Evolutionary conservation across 768 basidiomycete species (phyloP).

Genomic region (Lentinula lateritia): DNA sequence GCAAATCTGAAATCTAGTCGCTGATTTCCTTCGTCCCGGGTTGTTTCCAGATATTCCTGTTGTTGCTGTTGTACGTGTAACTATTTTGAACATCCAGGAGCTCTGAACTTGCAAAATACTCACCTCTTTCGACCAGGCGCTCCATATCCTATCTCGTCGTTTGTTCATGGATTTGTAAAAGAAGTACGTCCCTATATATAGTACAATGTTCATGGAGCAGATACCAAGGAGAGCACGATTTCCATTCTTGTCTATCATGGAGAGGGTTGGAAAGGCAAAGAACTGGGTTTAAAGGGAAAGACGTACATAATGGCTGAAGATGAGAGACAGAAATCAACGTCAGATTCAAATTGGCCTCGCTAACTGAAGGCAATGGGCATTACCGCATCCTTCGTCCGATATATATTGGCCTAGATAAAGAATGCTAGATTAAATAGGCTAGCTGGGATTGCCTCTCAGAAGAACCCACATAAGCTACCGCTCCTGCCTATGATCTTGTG

Average conservation of each 20-base stretch:
- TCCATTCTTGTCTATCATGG: slow-evolving; percentile 46
- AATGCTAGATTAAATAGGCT: background rate
- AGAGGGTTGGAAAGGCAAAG: background rate
- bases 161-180: slow-evolving; percentile 52
- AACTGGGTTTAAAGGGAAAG: background rate
- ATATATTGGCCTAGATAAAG: slow-evolving; percentile 44
- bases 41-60: slow-evolving; percentile 51
- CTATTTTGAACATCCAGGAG: background rate
- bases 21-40: slow-evolving; percentile 57
- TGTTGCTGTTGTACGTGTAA: slow-evolving; percentile 34
- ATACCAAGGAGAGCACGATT: slow-evolving; percentile 54
- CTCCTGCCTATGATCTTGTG: slow-evolving; percentile 26
- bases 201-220: slow-evolving; percentile 43
- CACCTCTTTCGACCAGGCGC: slow-evolving; percentile 42
- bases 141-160: slow-evolving; percentile 46
- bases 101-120: background rate
- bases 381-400: slow-evolving; percentile 44
- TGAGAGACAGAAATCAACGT: background rate
- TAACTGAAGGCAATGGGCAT: slow-evolving; percentile 4
- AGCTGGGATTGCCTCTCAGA: background rate
- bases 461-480: slow-evolving; percentile 37
- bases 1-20: slow-evolving; percentile 60
- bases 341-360: slow-evolving; percentile 3
- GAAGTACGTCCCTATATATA: slow-evolving; percentile 46
- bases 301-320: slow-evolving; percentile 27